phyloP scores from a whole-genome alignment of 2,329 filamentous ascomycete species.

The Myriangium duriaei region DNA sequence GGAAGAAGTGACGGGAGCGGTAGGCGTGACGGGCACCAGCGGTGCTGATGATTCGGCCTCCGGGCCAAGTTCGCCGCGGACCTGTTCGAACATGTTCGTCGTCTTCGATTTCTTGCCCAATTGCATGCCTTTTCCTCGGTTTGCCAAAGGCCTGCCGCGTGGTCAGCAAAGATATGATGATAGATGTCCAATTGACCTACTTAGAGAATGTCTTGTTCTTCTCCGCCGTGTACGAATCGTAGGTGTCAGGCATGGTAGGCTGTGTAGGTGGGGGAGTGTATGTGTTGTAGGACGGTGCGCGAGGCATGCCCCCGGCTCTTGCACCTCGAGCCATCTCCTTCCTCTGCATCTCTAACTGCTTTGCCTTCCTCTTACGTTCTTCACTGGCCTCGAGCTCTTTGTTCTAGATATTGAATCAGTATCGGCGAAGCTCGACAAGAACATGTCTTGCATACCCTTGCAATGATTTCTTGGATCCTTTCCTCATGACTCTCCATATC shows the following conservation, averaged over 20 bases:
- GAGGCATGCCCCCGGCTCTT: conserved; percentile 42
- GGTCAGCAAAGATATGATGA: conserved; percentile 17
- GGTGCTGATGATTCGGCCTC: conserved; percentile 64
- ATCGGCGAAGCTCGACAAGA: conserved; percentile 1
- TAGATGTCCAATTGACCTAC: conserved; percentile 29
- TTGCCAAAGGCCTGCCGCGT: conserved; percentile 42
- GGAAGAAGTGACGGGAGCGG: conserved; percentile 35
- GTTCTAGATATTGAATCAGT: conserved; percentile 48
- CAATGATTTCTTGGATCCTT: conserved; percentile 96
- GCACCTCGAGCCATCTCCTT: conserved; percentile 70
- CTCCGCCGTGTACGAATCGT: conserved; percentile 90
- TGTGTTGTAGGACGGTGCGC: conserved; percentile 73
- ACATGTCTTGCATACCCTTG: conserved; percentile 47
- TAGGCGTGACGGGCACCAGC: conserved; percentile 46
- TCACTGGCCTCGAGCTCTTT: conserved; percentile 97
- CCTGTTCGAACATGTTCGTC: conserved; percentile 92
- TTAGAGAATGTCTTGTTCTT: conserved; percentile 88
- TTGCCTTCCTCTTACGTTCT: conserved; percentile 95
- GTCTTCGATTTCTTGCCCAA: conserved; percentile 98
- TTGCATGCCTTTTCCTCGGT: conserved; percentile 96
- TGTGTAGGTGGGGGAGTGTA: conserved; percentile 73
- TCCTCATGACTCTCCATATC: conserved; percentile 99
- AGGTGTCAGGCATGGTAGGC: conserved; percentile 63
- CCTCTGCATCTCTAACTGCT: conserved; percentile 96
- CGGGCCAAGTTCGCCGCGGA: conserved; percentile 79